Percentiles rank a stretch among this genome's conserved stretches.
Evolutionary conservation across 306 rosid species (phyloP).

Genomic region (Vigna hirtella): DNA sequence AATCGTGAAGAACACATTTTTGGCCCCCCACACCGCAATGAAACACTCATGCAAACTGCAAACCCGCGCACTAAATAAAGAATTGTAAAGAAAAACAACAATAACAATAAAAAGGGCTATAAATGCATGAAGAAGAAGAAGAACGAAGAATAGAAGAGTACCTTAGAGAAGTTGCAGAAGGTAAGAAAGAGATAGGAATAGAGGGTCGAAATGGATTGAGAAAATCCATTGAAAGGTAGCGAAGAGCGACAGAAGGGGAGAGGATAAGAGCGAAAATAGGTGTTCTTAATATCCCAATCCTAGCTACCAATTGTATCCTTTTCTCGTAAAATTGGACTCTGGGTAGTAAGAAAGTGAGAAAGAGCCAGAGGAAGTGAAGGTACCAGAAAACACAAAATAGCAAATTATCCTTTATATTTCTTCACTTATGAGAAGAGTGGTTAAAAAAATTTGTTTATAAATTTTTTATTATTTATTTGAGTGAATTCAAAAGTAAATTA

Average conservation of each 20-base stretch:
- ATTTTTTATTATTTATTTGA: too few species aligned
- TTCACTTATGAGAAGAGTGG: too few species aligned
- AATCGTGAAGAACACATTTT: neutral
- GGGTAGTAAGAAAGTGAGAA: neutral
- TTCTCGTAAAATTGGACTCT: slow-evolving; percentile 5
- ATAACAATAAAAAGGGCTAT: neutral
- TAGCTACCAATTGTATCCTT: neutral
- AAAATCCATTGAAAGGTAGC: slow-evolving; percentile 13
- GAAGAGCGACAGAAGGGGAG: neutral
- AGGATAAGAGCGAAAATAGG: neutral
- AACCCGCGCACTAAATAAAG: neutral
- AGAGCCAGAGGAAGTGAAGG: too few species aligned
- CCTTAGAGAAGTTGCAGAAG: slow-evolving; percentile 32
- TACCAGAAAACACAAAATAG: too few species aligned
- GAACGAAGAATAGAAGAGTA: slow-evolving; percentile 10
- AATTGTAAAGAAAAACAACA: neutral
- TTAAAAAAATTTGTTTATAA: too few species aligned
- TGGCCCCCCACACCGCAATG: neutral
- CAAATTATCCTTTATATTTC: too few species aligned
- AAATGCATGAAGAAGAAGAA: neutral
- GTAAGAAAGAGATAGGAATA: neutral
- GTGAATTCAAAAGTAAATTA: too few species aligned
- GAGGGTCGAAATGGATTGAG: neutral
- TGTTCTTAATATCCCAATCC: neutral
- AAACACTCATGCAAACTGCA: neutral